Base-by-base conservation (phyloP, 164 flowering plant species). In the Vitis riparia region DNA sequence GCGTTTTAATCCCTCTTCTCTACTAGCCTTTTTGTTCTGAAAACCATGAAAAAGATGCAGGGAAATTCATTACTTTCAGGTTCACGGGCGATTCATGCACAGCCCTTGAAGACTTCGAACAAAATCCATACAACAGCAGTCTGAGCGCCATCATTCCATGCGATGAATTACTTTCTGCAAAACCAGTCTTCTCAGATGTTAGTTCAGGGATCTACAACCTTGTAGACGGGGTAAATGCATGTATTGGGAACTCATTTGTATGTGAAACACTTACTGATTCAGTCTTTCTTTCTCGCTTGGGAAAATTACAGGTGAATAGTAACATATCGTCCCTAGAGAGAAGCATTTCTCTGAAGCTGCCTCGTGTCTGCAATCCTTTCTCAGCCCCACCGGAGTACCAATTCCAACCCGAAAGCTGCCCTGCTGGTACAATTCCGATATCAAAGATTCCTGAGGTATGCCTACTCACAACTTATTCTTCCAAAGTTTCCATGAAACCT, bases 111-210 rank as follows among this genome's bases (percentile, higher is more conserved):
- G 78, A 78, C 58, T 93, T 91, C 74, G 91, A 85, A 68, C 71
- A 83, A 65, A 77, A 91, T 70, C 97, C 98, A 9, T 70, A 80
- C 56, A 89, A 90, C 84, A 93, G 79, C 77, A 93, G 91, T 83
- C 73, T 93, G 85, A 86, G 91, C 79, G 78, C 93, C 1, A 81
- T 90, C 66, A 82, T 93, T 11, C 96, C 98, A 0, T 93, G 98
- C 59, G 80, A 91, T 14, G 84, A 90, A 65, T 65, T 93, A 67
- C 81, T 70, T 63, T 83, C 91, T 9, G 95, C 93, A 19, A 66
- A 82, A 74, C 62, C 89, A 0, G 80, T 83, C 29, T 73, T 93
- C 1, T 65, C 61, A 3, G 86, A 89, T 71, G 84, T 90, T 59
- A 80, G 91, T 71, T 76, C 71, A 37, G 90, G 85, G 61, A 79